Base-by-base conservation (phyloP, 1,284 basidiomycete genomes). In the Leccinum colubrinum region DNA sequence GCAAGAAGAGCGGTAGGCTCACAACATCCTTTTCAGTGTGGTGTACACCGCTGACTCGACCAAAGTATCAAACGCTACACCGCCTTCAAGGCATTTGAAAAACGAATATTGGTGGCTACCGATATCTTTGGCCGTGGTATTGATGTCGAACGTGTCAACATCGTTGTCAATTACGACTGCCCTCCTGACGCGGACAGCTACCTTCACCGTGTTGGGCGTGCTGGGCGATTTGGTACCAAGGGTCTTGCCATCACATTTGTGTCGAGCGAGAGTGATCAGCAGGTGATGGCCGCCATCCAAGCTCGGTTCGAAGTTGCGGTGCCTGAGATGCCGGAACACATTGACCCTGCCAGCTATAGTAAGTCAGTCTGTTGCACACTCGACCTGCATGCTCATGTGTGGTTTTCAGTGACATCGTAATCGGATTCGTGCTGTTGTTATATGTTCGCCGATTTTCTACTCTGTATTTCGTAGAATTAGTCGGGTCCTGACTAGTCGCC, bases 11-110 rank as follows among this genome's bases (percentile, higher is more conserved):
- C 93, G 97, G 94, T 95, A 74, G 41, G 90, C 80, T 15, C 6
- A 7, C 17, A 9, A 11, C 9, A 3, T 2, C 0, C 2, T 14
- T 15, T 5, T 41, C 12, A 4, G 33, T 25, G 48, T 25, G 2
- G 20, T 50, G 1, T 2, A 20, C 3, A 9, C 0, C 60, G 63
- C 71, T 62, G 30, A 54, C 20, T 15, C 9, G 39, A 61, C 59
- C 52, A 59, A 59, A 95, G 94, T 66, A 99, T 99, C 78, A 86
- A 86, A 65, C 91, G 97, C n/a, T 99, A 99, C 82, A 93, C 94
- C 59, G 95, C 97, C 60, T 99, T 99, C 86, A 99, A 99, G 82
- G 93, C 94, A 14, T 99, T 99, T 69, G 97, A 99, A 81, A 99
- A 98, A 81, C 95, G 97, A 71, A 98, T 98, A 68, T 83, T 98